phyloP scores from a whole-genome alignment of 306 rosid species.

The Dicorynia guianensis region DNA sequence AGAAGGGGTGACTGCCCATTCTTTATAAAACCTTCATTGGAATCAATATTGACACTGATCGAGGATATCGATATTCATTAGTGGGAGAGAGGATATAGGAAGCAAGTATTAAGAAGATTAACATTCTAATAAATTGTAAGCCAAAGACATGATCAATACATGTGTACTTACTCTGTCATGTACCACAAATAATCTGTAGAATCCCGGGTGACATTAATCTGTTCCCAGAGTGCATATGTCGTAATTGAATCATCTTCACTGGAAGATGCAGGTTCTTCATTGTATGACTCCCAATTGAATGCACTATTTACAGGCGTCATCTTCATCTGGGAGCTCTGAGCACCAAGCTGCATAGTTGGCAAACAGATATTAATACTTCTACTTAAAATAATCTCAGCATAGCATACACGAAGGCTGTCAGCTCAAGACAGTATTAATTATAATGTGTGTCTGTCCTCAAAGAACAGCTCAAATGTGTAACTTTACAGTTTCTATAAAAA shows the following conservation, averaged over 20 bases:
- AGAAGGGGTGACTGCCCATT: slow-evolving; percentile 73
- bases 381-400: not conserved
- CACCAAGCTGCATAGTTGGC: slow-evolving; percentile 55
- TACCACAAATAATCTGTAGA: slow-evolving; percentile 94
- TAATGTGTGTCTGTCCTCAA: slow-evolving; percentile 4
- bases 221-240: slow-evolving; percentile 73
- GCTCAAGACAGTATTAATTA: not conserved
- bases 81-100: slow-evolving; percentile 2
- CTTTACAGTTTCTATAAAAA: not conserved
- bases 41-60: slow-evolving; percentile 74
- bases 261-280: slow-evolving; percentile 77
- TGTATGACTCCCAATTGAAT: slow-evolving; percentile 79
- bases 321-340: slow-evolving; percentile 57
- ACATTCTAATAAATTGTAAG: slow-evolving; percentile 20
- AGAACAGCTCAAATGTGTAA: slow-evolving; percentile 11
- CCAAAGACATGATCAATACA: slow-evolving; percentile 17
- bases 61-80: slow-evolving; percentile 22
- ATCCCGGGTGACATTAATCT: slow-evolving; percentile 78
- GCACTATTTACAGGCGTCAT: slow-evolving; percentile 60
- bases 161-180: slow-evolving; percentile 86
- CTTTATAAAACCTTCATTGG: slow-evolving; percentile 74
- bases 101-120: slow-evolving; percentile 30
- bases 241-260: slow-evolving; percentile 52
- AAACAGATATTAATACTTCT: slow-evolving; percentile 26
- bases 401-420: not conserved